Percentiles rank a stretch among this genome's conserved stretches.
Evolutionary conservation across 2,329 filamentous ascomycete genomes (phyloP).

Genomic region (Stemphylium lycopersici): DNA sequence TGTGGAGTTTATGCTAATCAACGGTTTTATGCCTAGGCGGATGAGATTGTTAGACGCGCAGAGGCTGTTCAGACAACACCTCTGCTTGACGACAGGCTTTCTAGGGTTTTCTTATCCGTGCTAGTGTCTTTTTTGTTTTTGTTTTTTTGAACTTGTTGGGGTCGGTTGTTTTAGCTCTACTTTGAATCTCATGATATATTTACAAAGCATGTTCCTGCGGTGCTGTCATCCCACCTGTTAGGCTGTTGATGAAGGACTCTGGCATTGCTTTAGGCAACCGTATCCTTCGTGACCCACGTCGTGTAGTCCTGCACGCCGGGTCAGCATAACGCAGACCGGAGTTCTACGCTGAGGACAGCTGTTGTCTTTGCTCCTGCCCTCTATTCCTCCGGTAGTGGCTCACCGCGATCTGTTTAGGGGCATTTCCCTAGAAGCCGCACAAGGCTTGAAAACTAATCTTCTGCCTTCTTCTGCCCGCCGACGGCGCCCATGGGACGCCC

Average conservation of each 20-base stretch:
- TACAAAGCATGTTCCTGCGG: background rate
- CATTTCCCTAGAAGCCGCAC: background rate
- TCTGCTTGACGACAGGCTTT: background rate
- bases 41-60: conserved; percentile 7
- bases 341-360: background rate
- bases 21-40: conserved; percentile 5
- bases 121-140: background rate
- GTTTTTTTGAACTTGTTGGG: background rate
- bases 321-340: background rate
- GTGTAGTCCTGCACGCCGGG: background rate
- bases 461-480: background rate
- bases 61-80: conserved; percentile 3
- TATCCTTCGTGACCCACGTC: background rate
- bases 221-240: background rate
- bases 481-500: background rate
- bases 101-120: background rate
- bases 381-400: background rate
- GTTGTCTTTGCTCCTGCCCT: background rate
- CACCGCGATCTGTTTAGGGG: background rate
- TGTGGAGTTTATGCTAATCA: conserved; percentile 11
- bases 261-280: background rate
- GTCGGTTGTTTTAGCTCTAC: conserved; percentile 2
- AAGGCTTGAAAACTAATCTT: background rate
- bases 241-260: background rate
- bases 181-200: conserved; percentile 6